Conservation (phyloP, 768 basidiomycete species). For the Kondoa malvinella region DNA sequence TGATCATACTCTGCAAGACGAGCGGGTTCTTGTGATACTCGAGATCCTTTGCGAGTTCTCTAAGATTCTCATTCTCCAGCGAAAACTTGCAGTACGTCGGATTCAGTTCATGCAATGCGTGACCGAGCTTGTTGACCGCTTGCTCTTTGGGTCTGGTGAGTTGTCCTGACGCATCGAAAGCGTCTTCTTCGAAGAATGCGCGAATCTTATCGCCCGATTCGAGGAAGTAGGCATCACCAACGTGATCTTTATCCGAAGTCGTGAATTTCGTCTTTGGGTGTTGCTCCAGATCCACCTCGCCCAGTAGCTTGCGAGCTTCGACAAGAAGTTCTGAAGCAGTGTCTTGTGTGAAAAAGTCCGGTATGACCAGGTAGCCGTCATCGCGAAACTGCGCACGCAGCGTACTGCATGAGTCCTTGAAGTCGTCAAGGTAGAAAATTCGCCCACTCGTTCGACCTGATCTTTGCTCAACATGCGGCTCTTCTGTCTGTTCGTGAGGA, state of each 20-base stretch:
- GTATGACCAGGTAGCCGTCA: slow-evolving; percentile 42
- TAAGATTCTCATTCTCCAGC: slow-evolving; percentile 57
- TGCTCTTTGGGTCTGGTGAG: slow-evolving; percentile 43
- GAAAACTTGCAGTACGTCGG: slow-evolving; percentile 63
- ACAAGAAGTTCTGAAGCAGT: slow-evolving; percentile 47
- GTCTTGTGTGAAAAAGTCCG: slow-evolving; percentile 47
- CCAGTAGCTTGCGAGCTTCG: slow-evolving; percentile 57
- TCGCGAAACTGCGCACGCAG: background rate
- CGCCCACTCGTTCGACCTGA: too few relatives aligned
- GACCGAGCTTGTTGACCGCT: slow-evolving; percentile 75
- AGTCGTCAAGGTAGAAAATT: too few relatives aligned
- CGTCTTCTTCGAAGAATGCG: slow-evolving; percentile 71
- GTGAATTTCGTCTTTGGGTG: slow-evolving; percentile 91
- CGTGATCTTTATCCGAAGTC: slow-evolving; percentile 35
- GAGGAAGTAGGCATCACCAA: slow-evolving; percentile 69
- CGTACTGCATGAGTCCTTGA: too few relatives aligned
- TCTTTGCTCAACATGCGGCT: too few relatives aligned
- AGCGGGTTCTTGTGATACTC: slow-evolving; percentile 67
- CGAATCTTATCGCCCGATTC: slow-evolving; percentile 61
- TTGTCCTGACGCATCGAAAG: slow-evolving; percentile 50
- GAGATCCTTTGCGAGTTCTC: slow-evolving; percentile 54
- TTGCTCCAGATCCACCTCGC: slow-evolving; percentile 55
- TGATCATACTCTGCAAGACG: slow-evolving; percentile 56
- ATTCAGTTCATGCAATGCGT: slow-evolving; percentile 67
- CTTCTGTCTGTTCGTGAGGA: too few relatives aligned